Percentiles rank a stretch among this genome's conserved stretches.
phyloP scores from a whole-genome alignment of 768 basidiomycete species.

The Naganishia vishniacii region DNA sequence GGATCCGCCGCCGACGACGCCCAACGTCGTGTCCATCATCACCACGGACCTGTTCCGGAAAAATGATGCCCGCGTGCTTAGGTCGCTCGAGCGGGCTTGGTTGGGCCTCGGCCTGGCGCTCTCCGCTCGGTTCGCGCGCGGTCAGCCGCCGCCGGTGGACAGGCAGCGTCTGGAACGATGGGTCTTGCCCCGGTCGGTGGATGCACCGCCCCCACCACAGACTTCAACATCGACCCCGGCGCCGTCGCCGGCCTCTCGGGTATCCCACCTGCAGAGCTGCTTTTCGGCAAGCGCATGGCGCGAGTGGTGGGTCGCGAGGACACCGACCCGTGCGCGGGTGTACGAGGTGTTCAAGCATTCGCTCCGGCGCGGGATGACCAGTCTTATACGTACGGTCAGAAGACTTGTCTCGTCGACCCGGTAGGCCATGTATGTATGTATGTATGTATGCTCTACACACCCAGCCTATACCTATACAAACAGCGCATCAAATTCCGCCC shows the following conservation, averaged over 20 bases:
- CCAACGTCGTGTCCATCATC: conserved; percentile 41
- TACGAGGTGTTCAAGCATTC: too few species aligned
- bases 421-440: too few species aligned
- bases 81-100: conserved; percentile 42
- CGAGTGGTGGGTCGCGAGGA: too few species aligned
- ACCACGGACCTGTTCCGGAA: conserved; percentile 40
- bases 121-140: not conserved
- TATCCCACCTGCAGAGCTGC: too few species aligned
- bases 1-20: not conserved
- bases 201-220: not conserved
- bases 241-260: too few species aligned
- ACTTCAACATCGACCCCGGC: too few species aligned
- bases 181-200: not conserved
- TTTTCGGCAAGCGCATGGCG: too few species aligned
- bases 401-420: too few species aligned
- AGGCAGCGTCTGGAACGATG: not conserved
- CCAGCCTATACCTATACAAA: conserved; percentile 50
- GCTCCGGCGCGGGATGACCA: too few species aligned
- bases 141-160: not conserved
- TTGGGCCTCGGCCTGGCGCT: conserved; percentile 20
- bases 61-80: conserved; percentile 40
- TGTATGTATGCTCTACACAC: too few species aligned
- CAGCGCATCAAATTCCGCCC: conserved; percentile 70
- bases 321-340: too few species aligned
- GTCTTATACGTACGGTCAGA: too few species aligned